A percentile compares a stretch with the other conserved stretches of the same genome.
Conservation (phyloP, 805 yeast genomes). For the Kuraishia hungarica region DNA sequence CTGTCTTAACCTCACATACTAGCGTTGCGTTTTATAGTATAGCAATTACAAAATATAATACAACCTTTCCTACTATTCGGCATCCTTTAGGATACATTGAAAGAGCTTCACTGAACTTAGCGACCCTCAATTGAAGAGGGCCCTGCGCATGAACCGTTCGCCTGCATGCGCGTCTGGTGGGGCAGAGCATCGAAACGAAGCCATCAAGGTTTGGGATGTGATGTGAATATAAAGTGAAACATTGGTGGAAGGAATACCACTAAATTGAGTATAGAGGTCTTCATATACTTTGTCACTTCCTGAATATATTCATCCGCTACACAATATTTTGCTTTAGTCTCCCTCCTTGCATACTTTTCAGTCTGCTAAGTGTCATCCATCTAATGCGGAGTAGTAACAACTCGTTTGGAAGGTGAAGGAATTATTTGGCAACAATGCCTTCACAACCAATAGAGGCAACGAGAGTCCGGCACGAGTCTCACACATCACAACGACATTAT, state of each 20-base stretch:
- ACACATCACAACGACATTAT: neutral
- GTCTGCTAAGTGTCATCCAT: neutral
- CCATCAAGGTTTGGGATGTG: too few relatives aligned
- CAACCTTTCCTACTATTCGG: too few relatives aligned
- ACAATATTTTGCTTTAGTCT: neutral
- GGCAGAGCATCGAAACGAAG: neutral
- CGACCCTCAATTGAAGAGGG: too few relatives aligned
- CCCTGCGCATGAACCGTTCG: constrained; percentile 7
- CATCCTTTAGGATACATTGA: too few relatives aligned
- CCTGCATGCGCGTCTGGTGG: constrained; percentile 3
- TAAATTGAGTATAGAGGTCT: too few relatives aligned
- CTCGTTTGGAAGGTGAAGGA: neutral
- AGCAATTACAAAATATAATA: too few relatives aligned
- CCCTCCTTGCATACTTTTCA: neutral
- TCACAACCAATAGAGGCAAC: neutral
- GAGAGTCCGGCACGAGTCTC: neutral
- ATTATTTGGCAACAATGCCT: neutral
- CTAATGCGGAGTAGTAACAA: neutral
- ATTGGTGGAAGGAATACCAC: neutral
- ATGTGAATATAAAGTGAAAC: neutral
- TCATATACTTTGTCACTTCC: too few relatives aligned
- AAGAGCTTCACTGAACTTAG: too few relatives aligned
- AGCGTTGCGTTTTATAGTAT: too few relatives aligned
- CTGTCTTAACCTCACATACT: too few relatives aligned
- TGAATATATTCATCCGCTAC: neutral